Evolutionary conservation across 768 basidiomycete species (phyloP).

Genomic region (Lanmaoa rubissima): DNA sequence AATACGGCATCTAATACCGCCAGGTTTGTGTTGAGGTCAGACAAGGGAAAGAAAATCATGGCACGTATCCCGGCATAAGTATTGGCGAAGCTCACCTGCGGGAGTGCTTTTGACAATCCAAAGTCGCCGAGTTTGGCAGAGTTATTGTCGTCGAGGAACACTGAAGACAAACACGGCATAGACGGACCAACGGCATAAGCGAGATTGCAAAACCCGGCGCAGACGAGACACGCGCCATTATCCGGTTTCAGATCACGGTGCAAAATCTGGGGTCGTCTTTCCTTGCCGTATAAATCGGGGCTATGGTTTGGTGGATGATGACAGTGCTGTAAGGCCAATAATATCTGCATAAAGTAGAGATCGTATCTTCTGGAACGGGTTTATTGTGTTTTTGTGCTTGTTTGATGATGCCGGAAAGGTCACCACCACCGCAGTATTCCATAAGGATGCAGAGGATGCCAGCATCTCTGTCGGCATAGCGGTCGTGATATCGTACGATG

Average conservation of each 20-base stretch:
- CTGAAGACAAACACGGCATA: constrained; percentile 37
- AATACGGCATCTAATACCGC: constrained; percentile 91
- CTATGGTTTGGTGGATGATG: constrained; percentile 67
- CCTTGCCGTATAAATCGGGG: constrained; percentile 41
- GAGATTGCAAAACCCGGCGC: background rate
- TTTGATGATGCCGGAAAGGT: constrained; percentile 86
- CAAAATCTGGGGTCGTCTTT: constrained; percentile 70
- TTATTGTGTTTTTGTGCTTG: constrained; percentile 65
- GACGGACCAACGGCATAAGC: background rate
- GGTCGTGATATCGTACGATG: constrained; percentile 94
- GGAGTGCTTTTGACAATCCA: constrained; percentile 90
- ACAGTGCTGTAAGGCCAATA: constrained; percentile 87
- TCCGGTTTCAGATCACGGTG: constrained; percentile 98
- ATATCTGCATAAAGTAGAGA: constrained; percentile 94
- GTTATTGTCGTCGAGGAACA: constrained; percentile 84
- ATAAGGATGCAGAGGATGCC: constrained; percentile 96
- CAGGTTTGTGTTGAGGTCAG: constrained; percentile 24
- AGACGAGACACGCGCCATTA: constrained; percentile 62
- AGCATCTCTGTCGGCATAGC: constrained; percentile 84
- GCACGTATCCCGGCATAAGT: constrained; percentile 92
- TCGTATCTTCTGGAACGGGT: constrained; percentile 84
- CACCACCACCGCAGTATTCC: constrained; percentile 99
- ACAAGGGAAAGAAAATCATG: background rate
- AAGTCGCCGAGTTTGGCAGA: constrained; percentile 97
- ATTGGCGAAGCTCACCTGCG: constrained; percentile 85